Percentiles rank a stretch among this genome's conserved stretches.
phyloP scores from a whole-genome alignment of 192 early-diverging fungal species.

The Oehlia diaphana region DNA sequence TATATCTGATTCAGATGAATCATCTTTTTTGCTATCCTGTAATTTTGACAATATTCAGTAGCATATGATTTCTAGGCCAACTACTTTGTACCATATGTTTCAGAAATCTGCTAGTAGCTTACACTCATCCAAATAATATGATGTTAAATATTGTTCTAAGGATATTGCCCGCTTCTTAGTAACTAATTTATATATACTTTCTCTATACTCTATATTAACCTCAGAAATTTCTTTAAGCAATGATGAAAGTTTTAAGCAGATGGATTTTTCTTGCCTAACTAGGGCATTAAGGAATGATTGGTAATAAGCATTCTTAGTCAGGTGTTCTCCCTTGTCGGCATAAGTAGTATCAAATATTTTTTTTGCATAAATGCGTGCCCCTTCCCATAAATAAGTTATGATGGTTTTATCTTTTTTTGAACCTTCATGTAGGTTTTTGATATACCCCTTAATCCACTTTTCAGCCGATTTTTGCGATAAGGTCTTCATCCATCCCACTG shows the following conservation, averaged over 20 bases:
- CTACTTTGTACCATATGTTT: no score
- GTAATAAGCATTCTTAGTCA: no score
- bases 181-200: conserved; percentile 8
- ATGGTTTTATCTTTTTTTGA: conserved; percentile 21
- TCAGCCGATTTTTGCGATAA: conserved; percentile 15
- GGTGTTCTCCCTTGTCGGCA: background rate
- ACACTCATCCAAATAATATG: background rate
- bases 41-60: no score
- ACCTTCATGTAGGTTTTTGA: conserved; percentile 18
- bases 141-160: conserved; percentile 24
- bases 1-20: no score
- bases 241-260: background rate
- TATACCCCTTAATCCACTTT: conserved; percentile 12
- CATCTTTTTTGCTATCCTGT: no score
- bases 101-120: no score
- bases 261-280: conserved; percentile 2
- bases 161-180: no score
- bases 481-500: no score
- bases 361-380: background rate
- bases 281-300: no score
- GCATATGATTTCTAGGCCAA: no score
- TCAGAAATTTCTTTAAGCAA: conserved; percentile 9
- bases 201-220: background rate
- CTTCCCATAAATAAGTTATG: conserved; percentile 16
- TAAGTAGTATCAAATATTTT: background rate